Evolutionary conservation across 1,284 basidiomycete species (phyloP), one percentile per base, ranked within the genome.

Genomic region (Pseudozyma thailandica): DNA sequence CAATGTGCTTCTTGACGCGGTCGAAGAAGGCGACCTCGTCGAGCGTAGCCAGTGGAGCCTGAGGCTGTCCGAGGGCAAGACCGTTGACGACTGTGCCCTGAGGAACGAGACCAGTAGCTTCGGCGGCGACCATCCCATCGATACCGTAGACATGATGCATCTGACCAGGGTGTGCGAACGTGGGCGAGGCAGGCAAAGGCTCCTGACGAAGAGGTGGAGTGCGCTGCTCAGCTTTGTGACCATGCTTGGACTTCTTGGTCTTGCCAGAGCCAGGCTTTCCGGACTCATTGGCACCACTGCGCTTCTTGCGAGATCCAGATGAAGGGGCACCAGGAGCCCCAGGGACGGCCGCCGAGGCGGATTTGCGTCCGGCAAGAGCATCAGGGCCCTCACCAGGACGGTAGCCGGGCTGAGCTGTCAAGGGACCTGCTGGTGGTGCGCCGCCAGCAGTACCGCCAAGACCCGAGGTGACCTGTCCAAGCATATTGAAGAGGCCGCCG

Each of bases 11-110:
- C 83, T 93, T 94, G 75, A 93, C 91, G 50, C 92, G 89, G 81
- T 98, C 94, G 79, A 98, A 98, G 87, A 98, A 98, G 13, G 91
- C 86, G 23, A 95, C 87, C 79, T 96, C 94, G 70, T 93, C 92
- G n/a, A 90, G 88, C 3, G 90, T 87, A 2, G 88, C 87, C 59
- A 85, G 85, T 4, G 86, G 83, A 60, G 69, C 68, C 37, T 84
- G 85, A 10, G 64, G 58, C 75, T 79, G 61, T 44, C 73, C 51
- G 27, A 74, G 60, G 16, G 65, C 66, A 15, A 78, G 61, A 15
- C 72, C 72, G 38, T 65, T 66, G 48, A 71, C 58, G 6, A 64
- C 61, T 25, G 61, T 62, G 18, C 63, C 68, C 15, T 64, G 65
- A 18, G 74, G 74, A 10, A 70, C 64, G 10, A 75, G 70, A 13